Base-by-base conservation (phyloP, 495 filamentous ascomycete genomes). In the Polyplosphaeria fusca region DNA sequence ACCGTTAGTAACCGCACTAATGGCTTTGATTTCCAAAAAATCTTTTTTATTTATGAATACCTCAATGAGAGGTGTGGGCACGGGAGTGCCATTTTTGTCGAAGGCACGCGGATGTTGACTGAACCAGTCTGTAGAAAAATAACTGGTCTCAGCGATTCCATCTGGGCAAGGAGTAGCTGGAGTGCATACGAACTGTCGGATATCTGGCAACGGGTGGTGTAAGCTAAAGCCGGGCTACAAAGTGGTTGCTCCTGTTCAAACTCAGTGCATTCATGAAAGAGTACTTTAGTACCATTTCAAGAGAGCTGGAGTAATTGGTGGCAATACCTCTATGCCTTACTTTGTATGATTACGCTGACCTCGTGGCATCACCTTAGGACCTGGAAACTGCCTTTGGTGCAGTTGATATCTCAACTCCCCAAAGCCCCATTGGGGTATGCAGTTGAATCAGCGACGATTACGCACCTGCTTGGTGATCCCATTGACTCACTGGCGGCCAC, bases 381-480 rank as follows among this genome's bases (percentile, higher is more conserved):
- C n/a, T 58, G 46, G 55, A 58, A 58, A 27, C 20, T 51, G 13
- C 46, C 45, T 4, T 37, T 57, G 9, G 45, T 49, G n/a, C 53
- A 57, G 27, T 38, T 57, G 5, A n/a, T 50, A 12, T 40, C 45
- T 2, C 53, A 57, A 37, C 43, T 57, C 26, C 53, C 53, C 30
- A 19, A 45, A 11, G 32, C 53, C 16, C 53, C 53, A 1, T 24
- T 57, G 16, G 45, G 53, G 5, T 40, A 39, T 32, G 19, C 13
- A 1, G 45, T 57, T 1, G 53, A 57, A 20, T 30, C 45, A 4
- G 43, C 45, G 5, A 32, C 22, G 3, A 18, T 57, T 14, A 22
- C 18, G 9, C 53, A 57, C 23, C 25, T 57, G 16, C 43, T 57
- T 13, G 53, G 53, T 22, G 53, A 57, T 35, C 53, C 53, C 3